Evolutionary conservation across 2,329 filamentous ascomycete genomes (phyloP), one percentile per base, ranked within the genome.

Genomic region (Periconia macrospinosa): DNA sequence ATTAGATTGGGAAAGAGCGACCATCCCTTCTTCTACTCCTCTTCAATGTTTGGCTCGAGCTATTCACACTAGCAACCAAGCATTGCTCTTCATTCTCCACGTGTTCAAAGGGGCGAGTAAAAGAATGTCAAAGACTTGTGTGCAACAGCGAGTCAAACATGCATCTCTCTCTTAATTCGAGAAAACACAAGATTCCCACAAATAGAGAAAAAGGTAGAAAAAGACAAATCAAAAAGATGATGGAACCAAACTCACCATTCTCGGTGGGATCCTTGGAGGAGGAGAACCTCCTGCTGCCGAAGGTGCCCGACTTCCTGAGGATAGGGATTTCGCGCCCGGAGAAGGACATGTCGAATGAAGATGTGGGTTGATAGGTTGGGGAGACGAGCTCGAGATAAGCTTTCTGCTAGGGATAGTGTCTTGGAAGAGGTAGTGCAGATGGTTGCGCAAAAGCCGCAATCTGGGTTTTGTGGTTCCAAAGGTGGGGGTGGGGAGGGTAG

Each of bases 231-330:
- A 59, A 55, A 59, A 52, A 54, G 33, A 30, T 45, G 47, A 55
- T 41, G 33, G 14, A 48, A 20, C 8, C 23, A 41, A 53, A 71
- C 71, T 58, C 57, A 74, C 71, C 71, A 59, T 61, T 73, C 52
- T 73, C 71, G 30, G 54, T 73, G 6, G 68, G 66, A 45, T 73
- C 71, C 41, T 74, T 74, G 13, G 61, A 66, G 43, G 58, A 66
- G 6, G 70, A 73, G n/a, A 74, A 73, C 19, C 71, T 60, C 45
- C 71, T 56, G 48, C 68, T 65, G 9, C 65, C 65, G 49, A 66
- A 65, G 0, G 63, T 60, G 3, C 62, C 60, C 30, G 58, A 50
- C 10, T 52, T 45, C 65, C 65, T 72, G 9, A 72, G 49, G 18
- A 67, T 65, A 15, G 66, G 66, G 18, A 73, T 61, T 58, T 66